Evolutionary conservation across 2,329 filamentous ascomycete species (phyloP).

Genomic region (Scleromitrula shiraiana): DNA sequence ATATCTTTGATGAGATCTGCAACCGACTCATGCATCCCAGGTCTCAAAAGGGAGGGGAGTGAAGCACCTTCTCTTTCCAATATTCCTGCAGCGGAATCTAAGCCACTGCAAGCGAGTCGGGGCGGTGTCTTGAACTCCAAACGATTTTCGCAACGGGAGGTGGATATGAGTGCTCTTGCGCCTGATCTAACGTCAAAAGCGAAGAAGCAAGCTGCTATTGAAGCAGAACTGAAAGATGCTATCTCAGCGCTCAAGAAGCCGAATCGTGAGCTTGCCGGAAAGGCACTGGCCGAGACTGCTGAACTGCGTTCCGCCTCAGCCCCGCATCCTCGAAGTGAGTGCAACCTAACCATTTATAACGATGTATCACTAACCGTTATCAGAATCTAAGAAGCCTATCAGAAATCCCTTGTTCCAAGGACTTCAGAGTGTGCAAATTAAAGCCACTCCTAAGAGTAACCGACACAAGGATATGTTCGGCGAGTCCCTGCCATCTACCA

Average conservation of each 20-base stretch:
- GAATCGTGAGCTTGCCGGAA: constrained; percentile 62
- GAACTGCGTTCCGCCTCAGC: constrained; percentile 49
- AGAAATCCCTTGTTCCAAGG: constrained; percentile 30
- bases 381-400: constrained; percentile 46
- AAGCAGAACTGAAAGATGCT: constrained; percentile 64
- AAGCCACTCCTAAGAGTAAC: constrained; percentile 28
- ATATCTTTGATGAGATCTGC: constrained; percentile 61
- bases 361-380: constrained; percentile 26
- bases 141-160: constrained; percentile 42
- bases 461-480: constrained; percentile 23
- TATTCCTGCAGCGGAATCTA: constrained; percentile 38
- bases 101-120: constrained; percentile 31
- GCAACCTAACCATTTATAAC: neutral
- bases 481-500: constrained; percentile 13
- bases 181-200: constrained; percentile 48
- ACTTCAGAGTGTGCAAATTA: constrained; percentile 29
- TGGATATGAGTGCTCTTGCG: constrained; percentile 45
- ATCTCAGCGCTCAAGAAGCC: constrained; percentile 69
- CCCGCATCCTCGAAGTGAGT: constrained; percentile 43
- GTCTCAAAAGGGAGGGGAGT: constrained; percentile 61
- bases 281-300: constrained; percentile 57
- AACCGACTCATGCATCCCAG: constrained; percentile 51
- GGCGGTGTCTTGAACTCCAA: constrained; percentile 32
- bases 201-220: constrained; percentile 57
- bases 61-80: constrained; percentile 47